Evolutionary conservation across 106 monocot species (phyloP), one percentile per base, ranked within the genome.

Genomic region (Xerophyta viscosa): DNA sequence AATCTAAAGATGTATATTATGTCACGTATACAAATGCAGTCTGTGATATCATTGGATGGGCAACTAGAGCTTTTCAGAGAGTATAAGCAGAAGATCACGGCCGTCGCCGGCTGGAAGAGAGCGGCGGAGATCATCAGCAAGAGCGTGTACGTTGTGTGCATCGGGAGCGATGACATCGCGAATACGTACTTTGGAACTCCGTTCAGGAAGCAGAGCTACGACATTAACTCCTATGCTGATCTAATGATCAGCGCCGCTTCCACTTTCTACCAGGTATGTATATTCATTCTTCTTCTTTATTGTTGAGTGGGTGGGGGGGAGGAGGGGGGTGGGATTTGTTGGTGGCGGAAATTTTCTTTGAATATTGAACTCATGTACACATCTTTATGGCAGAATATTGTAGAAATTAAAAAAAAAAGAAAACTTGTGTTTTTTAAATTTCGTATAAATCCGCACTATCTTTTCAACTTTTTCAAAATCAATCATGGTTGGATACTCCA

Each of bases 1-100:
- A n/a, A n/a, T n/a, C n/a, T n/a, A 11, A 6, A 6, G 11, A 33
- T 11, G 11, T 33, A 11, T 11, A 33, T 6, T 33, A 11, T 11
- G 5, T 6, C 11, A 6, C 7, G 13, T 41, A 37, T 36, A 7
- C n/a, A 12, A 26, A 58, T 28, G 62, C 61, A 89, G 89, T 53
- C 54, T 0, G 76, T 63, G 20, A 29, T 90, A 29, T 71, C 80
- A 0, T 62, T 73, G 68, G 14, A 27, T 0, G 63, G 61, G 12
- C 80, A 89, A 44, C 50, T 84, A 26, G 47, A 77, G 19, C 20
- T 84, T 21, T 91, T 81, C 56, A 47, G 41, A 8, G 81, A 91
- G 46, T 91, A 85, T 63, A 71, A 59, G 29, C 48, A 57, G 31
- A 81, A 64, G 60, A 13, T 91, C 20, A 54, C 20, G 20, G 25